Conservation (phyloP, 495 filamentous ascomycete genomes). For the Penicillium psychrofluorescens region DNA sequence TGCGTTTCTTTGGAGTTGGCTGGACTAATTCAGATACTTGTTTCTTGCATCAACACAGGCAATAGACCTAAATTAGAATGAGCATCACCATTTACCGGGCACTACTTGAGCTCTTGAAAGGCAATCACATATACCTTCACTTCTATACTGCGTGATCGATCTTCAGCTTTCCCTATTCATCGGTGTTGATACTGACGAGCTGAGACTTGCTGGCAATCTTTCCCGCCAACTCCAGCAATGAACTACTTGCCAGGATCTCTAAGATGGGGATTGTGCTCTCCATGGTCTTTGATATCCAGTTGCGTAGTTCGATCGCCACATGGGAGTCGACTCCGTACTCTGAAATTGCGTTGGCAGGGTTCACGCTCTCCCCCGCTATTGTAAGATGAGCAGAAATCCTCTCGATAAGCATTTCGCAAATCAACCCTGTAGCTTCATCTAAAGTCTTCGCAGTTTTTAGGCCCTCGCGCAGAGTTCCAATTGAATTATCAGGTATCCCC, state of each 20-base stretch:
- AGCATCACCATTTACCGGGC: neutral
- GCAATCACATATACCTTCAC: neutral
- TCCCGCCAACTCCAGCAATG: constrained; percentile 12
- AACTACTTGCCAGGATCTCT: constrained; percentile 18
- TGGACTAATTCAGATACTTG: neutral
- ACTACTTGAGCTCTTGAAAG: no score
- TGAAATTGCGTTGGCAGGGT: constrained; percentile 19
- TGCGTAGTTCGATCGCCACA: constrained; percentile 38
- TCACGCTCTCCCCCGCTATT: constrained; percentile 31
- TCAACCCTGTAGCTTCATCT: constrained; percentile 19
- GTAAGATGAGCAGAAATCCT: constrained; percentile 19
- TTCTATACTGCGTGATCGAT: neutral
- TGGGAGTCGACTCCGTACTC: constrained; percentile 39
- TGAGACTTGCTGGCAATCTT: constrained; percentile 12
- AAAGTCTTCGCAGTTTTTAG: constrained; percentile 9
- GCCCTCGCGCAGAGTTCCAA: constrained; percentile 13
- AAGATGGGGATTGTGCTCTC: constrained; percentile 15
- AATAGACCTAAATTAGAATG: neutral
- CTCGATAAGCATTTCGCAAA: constrained; percentile 13
- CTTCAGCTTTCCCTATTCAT: neutral
- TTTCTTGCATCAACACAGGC: neutral
- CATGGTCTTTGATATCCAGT: constrained; percentile 25
- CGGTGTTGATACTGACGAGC: neutral
- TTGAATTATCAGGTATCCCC: neutral
- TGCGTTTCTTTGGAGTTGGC: neutral